These are phyloP conservation scores for Leavenworthia alabamica DNA, from an alignment of 345 rosid genomes.

Conservation along the genomic window DNA sequence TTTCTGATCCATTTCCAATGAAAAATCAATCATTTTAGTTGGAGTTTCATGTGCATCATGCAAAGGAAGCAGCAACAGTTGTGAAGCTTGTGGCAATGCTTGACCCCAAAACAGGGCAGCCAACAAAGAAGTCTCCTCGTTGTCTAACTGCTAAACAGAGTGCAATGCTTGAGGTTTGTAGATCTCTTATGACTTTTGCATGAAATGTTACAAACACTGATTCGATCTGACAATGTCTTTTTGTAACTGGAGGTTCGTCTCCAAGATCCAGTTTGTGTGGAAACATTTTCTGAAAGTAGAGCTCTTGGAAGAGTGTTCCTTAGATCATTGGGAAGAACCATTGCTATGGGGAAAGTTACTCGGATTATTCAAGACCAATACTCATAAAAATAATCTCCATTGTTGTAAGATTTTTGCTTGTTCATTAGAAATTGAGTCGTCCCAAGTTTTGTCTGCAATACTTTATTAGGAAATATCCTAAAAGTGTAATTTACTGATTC, in stretches of 20 bases:
- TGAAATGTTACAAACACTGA: background rate
- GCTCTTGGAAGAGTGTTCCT: constrained; percentile 87
- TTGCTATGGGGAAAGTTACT: constrained; percentile 65
- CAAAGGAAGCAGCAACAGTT: constrained; percentile 76
- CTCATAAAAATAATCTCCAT: background rate
- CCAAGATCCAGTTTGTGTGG: constrained; percentile 56
- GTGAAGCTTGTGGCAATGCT: constrained; percentile 54
- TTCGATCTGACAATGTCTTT: background rate
- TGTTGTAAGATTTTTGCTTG: background rate
- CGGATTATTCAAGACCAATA: constrained; percentile 58
- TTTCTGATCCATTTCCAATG: constrained; percentile 3
- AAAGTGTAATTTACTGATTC: background rate
- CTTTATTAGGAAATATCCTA: background rate
- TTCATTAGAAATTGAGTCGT: background rate
- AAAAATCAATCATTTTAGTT: constrained; percentile 36
- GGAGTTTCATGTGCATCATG: constrained; percentile 88
- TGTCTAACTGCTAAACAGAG: constrained; percentile 68
- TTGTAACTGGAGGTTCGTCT: constrained; percentile 49
- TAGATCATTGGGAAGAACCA: constrained; percentile 73
- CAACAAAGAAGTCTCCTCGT: constrained; percentile 71
- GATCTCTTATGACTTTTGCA: background rate
- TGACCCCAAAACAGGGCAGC: constrained; percentile 86
- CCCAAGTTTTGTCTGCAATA: constrained; percentile 25
- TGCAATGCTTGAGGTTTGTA: constrained; percentile 70
- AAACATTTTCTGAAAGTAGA: constrained; percentile 59